phyloP scores from a whole-genome alignment of 352 stramenopile species.

The Pythium rhizo-oryzae region DNA sequence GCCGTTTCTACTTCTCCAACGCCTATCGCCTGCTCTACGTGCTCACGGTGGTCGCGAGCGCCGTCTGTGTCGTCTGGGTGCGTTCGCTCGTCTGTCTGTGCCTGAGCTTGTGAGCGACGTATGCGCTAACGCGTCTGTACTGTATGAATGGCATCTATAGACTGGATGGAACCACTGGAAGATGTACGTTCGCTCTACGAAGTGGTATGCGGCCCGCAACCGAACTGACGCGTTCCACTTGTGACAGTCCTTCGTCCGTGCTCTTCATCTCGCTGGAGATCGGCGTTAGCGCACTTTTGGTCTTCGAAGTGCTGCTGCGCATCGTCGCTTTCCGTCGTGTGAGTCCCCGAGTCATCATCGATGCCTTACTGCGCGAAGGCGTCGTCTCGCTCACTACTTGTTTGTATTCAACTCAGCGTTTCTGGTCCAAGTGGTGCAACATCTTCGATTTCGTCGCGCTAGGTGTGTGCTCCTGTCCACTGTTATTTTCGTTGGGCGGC shows the following conservation, averaged over 20 bases:
- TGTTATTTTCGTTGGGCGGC: not conserved
- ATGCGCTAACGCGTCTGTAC: not conserved
- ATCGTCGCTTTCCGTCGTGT: conserved; percentile 81
- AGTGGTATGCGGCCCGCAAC: too few species aligned
- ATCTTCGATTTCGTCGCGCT: conserved; percentile 83
- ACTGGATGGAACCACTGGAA: conserved; percentile 75
- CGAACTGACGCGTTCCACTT: not conserved
- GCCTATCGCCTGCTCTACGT: conserved; percentile 81
- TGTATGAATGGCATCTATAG: conserved; percentile 22
- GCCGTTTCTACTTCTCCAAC: conserved; percentile 83
- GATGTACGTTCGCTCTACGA: conserved; percentile 71
- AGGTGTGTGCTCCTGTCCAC: conserved; percentile 31
- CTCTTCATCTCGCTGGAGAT: conserved; percentile 86
- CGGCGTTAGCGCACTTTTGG: conserved; percentile 66
- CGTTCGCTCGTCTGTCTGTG: too few species aligned
- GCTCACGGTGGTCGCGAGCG: conserved; percentile 74
- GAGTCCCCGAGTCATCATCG: conserved; percentile 13
- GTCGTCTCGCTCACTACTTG: not conserved
- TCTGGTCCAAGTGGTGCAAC: conserved; percentile 87
- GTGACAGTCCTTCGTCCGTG: conserved; percentile 63
- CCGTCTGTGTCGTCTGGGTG: conserved; percentile 77
- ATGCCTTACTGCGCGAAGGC: not conserved
- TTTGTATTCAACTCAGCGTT: conserved; percentile 40
- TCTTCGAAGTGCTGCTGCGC: conserved; percentile 81
- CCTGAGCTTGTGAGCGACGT: too few species aligned